These are phyloP conservation scores for Narthecium ossifragum DNA, from an alignment of 106 monocot species.

Conservation along the genomic window DNA sequence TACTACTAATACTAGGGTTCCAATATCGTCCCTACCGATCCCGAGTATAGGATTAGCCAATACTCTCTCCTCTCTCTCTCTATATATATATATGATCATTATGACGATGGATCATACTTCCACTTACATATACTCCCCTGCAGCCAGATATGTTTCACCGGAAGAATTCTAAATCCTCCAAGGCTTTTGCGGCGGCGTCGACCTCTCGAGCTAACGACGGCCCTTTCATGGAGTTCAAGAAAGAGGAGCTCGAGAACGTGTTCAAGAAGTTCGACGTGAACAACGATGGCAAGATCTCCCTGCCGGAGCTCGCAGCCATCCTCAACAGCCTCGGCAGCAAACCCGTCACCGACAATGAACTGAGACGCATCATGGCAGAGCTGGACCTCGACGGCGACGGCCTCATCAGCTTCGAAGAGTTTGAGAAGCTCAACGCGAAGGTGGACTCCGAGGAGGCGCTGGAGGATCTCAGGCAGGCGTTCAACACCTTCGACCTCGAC, in stretches of 20 bases:
- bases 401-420: conserved; percentile 44
- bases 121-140: too few species aligned
- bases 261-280: conserved; percentile 1
- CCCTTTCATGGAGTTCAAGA: too few species aligned
- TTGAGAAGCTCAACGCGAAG: conserved; percentile 19
- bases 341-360: conserved; percentile 18
- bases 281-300: not conserved
- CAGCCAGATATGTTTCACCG: too few species aligned
- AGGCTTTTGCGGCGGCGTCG: too few species aligned
- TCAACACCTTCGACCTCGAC: conserved; percentile 37
- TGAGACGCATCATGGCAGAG: conserved; percentile 41
- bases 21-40: too few species aligned
- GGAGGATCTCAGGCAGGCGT: conserved; percentile 31
- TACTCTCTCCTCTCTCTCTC: too few species aligned
- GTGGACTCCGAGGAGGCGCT: not conserved
- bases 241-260: not conserved
- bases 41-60: too few species aligned
- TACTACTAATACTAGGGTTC: too few species aligned
- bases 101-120: too few species aligned
- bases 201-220: too few species aligned
- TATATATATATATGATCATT: too few species aligned
- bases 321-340: conserved; percentile 29
- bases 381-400: conserved; percentile 54
- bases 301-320: conserved; percentile 2
- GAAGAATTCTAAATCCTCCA: too few species aligned